phyloP scores from a whole-genome alignment of 106 monocot genomes.

The Xerophyta viscosa region DNA sequence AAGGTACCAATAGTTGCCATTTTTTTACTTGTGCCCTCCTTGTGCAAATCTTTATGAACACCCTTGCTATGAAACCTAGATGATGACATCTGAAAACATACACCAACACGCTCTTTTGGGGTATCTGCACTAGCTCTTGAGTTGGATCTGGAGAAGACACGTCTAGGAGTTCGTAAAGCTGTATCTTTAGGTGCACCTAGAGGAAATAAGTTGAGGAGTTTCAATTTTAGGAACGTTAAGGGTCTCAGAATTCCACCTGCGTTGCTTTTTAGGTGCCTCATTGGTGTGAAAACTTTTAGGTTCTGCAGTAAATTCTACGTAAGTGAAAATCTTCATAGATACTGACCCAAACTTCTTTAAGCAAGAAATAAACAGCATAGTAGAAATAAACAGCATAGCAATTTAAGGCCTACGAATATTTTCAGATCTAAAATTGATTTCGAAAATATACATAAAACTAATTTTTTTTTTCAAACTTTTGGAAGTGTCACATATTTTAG shows the following conservation, averaged over 20 bases:
- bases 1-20: too few species aligned
- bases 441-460: too few species aligned
- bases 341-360: not conserved
- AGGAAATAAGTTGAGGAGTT: slow-evolving; percentile 21
- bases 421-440: too few species aligned
- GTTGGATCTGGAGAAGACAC: slow-evolving; percentile 39
- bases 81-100: not conserved
- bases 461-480: too few species aligned
- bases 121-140: slow-evolving; percentile 46
- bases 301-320: slow-evolving; percentile 11
- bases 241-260: slow-evolving; percentile 64
- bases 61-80: not conserved
- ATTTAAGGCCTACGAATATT: too few species aligned
- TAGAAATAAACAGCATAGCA: too few species aligned
- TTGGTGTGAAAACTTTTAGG: slow-evolving; percentile 16
- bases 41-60: too few species aligned
- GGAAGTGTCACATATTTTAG: too few species aligned
- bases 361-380: too few species aligned
- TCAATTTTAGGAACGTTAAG: slow-evolving; percentile 47
- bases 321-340: slow-evolving; percentile 1
- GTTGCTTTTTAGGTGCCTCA: slow-evolving; percentile 63
- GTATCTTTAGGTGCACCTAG: slow-evolving; percentile 33
- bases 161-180: slow-evolving; percentile 27
- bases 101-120: slow-evolving; percentile 77
- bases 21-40: too few species aligned